phyloP scores from a whole-genome alignment of 768 basidiomycete genomes.

The Coprinopsis sp. region DNA sequence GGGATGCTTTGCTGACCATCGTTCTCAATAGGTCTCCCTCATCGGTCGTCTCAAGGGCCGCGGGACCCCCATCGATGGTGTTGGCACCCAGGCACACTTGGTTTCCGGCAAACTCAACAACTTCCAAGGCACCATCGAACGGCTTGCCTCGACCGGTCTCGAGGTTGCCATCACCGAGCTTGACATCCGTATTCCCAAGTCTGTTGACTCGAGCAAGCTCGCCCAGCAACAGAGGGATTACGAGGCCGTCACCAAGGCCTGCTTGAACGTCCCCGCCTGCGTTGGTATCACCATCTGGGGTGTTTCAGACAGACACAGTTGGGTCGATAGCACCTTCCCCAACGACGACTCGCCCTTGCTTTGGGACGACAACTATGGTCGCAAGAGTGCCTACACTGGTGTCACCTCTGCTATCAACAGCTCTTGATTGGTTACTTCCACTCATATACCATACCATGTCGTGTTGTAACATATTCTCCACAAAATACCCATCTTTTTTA shows the following conservation, averaged over 20 bases:
- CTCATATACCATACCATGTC: constrained; percentile 23
- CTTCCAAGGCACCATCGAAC: constrained; percentile 43
- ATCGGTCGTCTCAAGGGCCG: constrained; percentile 42
- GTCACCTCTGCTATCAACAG: constrained; percentile 13
- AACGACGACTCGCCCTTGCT: constrained; percentile 20
- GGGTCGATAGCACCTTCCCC: constrained; percentile 18
- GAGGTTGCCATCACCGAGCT: constrained; percentile 69
- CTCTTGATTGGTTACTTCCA: too few species aligned
- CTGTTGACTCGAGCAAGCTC: constrained; percentile 43
- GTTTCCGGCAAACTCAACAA: constrained; percentile 53
- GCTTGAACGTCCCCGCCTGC: constrained; percentile 38
- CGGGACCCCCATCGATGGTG: constrained; percentile 53
- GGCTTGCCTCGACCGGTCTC: constrained; percentile 55
- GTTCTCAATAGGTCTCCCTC: constrained; percentile 29
- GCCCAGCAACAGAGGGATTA: constrained; percentile 58
- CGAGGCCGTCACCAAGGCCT: constrained; percentile 49
- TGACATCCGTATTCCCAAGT: constrained; percentile 57
- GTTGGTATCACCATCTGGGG: constrained; percentile 46
- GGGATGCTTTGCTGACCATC: not conserved
- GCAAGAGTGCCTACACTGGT: constrained; percentile 27
- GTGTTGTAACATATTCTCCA: constrained; percentile 22
- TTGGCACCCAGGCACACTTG: constrained; percentile 59
- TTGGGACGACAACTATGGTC: constrained; percentile 23
- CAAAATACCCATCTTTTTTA: too few species aligned
- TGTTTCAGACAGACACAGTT: constrained; percentile 37